Conservation (phyloP, 108 stramenopile species). For the Nitzschia putrida region DNA sequence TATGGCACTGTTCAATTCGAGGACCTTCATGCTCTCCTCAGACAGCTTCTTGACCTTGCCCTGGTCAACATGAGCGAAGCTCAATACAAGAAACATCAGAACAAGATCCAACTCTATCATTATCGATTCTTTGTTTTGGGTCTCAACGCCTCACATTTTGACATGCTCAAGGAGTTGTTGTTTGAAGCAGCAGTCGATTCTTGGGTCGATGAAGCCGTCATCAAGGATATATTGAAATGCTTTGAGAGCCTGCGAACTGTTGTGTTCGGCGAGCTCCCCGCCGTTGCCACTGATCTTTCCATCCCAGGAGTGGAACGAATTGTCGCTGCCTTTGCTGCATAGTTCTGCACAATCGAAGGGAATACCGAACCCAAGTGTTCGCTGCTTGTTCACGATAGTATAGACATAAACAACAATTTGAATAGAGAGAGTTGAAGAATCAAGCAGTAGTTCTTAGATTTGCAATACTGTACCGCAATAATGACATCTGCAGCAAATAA, state of each 20-base stretch:
- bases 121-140: not conserved
- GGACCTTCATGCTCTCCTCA: not conserved
- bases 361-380: no score
- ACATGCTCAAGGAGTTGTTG: conserved; percentile 1
- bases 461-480: no score
- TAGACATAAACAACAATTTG: no score
- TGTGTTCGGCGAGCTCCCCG: no score
- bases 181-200: not conserved
- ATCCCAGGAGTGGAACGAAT: no score
- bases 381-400: no score
- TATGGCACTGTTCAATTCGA: not conserved
- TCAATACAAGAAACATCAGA: not conserved
- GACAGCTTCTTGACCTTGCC: not conserved
- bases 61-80: not conserved
- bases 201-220: conserved; percentile 6
- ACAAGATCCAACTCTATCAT: not conserved
- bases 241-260: not conserved
- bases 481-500: no score
- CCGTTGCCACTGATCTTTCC: no score
- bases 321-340: no score
- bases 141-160: conserved; percentile 8
- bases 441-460: no score
- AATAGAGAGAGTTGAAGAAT: no score
- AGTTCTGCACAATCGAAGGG: no score
- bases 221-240: not conserved